Percentiles rank a stretch among this genome's conserved stretches.
These are phyloP conservation scores for Geotrichum bryndzae DNA, from an alignment of 1,139 yeast species.

Conservation along the genomic window DNA sequence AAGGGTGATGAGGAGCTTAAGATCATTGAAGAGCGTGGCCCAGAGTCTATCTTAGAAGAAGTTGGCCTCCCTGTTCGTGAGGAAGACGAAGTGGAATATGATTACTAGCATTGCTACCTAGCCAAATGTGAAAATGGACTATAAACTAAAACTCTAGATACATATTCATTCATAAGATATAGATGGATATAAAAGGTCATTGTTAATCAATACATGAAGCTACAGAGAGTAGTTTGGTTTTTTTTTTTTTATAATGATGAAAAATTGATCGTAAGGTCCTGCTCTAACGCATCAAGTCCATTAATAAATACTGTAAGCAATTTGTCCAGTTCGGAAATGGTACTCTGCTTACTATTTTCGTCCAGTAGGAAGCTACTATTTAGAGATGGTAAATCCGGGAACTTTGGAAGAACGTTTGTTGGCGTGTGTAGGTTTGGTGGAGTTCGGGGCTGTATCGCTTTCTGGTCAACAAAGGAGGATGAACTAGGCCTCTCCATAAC, in stretches of 20 bases:
- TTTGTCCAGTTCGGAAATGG: slow-evolving; percentile 27
- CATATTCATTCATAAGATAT: not conserved
- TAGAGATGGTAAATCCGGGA: slow-evolving; percentile 20
- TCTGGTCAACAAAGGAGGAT: not conserved
- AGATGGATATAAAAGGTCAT: not conserved
- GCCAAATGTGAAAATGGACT: not conserved
- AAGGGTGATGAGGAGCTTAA: slow-evolving; percentile 52
- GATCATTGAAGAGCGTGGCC: slow-evolving; percentile 28
- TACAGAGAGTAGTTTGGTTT: not conserved
- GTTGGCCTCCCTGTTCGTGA: slow-evolving; percentile 56
- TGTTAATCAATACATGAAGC: not conserved
- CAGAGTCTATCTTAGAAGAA: slow-evolving; percentile 42
- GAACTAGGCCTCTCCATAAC: not conserved
- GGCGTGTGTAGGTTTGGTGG: not conserved
- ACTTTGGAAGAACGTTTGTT: not conserved
- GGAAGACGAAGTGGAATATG: slow-evolving; percentile 30
- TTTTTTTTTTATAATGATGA: not conserved
- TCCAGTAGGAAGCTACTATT: slow-evolving; percentile 32
- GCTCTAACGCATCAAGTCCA: slow-evolving; percentile 26
- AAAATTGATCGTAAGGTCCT: slow-evolving; percentile 5
- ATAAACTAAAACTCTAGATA: not conserved
- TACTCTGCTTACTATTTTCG: slow-evolving; percentile 29
- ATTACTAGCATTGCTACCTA: slow-evolving; percentile 16
- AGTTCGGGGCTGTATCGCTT: not conserved
- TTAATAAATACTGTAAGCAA: slow-evolving; percentile 28